Conservation (phyloP, 306 rosid genomes). For the Dryas octopetala region DNA sequence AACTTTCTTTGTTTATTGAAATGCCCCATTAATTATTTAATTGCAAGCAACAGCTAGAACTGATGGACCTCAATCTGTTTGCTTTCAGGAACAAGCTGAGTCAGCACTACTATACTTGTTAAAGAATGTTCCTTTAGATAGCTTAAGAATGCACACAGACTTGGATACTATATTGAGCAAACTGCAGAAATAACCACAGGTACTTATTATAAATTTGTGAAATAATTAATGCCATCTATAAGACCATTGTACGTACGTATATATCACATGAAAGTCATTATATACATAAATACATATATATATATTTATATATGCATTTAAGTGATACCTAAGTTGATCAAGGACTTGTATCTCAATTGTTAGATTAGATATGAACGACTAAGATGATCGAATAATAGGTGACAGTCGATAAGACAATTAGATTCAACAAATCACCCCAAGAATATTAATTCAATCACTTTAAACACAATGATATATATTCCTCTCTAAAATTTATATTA, state of each 20-base stretch:
- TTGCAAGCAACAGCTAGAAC: neutral
- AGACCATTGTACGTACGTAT: neutral
- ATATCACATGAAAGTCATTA: too few species aligned
- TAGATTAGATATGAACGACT: too few species aligned
- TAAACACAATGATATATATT: too few species aligned
- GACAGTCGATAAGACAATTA: too few species aligned
- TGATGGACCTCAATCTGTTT: neutral
- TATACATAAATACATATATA: too few species aligned
- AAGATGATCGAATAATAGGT: too few species aligned
- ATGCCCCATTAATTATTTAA: neutral
- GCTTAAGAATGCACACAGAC: conserved; percentile 9
- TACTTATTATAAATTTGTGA: neutral
- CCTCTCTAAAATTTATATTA: too few species aligned
- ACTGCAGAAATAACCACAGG: conserved; percentile 5
- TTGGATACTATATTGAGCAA: conserved; percentile 4
- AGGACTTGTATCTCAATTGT: too few species aligned
- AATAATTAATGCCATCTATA: neutral
- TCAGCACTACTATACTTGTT: conserved; percentile 7
- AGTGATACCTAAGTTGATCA: too few species aligned
- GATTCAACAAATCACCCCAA: too few species aligned
- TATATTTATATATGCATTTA: too few species aligned
- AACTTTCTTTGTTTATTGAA: neutral
- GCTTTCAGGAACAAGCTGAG: conserved; percentile 20
- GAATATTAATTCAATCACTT: too few species aligned
- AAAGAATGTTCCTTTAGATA: conserved; percentile 11